Base-by-base conservation (phyloP, 176 grass and related monocot genomes). In the Lolium multiflorum region DNA sequence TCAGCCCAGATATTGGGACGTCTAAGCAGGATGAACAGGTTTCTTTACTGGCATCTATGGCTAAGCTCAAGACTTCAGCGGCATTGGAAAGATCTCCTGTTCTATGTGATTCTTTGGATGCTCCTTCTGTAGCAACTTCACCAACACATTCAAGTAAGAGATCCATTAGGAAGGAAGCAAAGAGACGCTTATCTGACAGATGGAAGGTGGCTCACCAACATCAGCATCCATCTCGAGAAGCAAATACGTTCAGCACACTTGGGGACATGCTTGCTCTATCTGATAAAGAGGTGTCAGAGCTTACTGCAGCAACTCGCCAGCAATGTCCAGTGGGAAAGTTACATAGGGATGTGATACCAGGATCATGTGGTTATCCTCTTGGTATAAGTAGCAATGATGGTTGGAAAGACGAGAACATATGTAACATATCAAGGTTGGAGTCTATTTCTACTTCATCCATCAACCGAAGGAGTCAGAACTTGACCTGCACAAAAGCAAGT, bases 181-280 rank as follows among this genome's bases (percentile, higher is more conserved):
- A 64, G 44, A 95, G 88, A 84, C 88, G 87, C 41, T 59, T 95
- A 60, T 93, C 89, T 60, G 87, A 95, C 79, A 95, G 91, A 91
- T 95, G 94, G 91, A 90, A 79, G 82, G 87, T 70, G 63, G 71
- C 86, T 54, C 89, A 51, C 62, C 82, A 74, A 69, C 82, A 52
- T 81, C 81, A 93, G n/a, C 81, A 89, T 65, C 47, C 84, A 39
- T 56, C 59, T 6, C 71, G 75, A 46, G 81, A 79, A 85, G 68
- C 65, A 62, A 86, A 63, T 75, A 82, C 71, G 41, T 76, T 78
- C 24, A 89, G 60, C 66, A 95, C 94, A 57, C 83, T 95, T 12
- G 87, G 87, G 58, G 94, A 95, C 70, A 89, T 93, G 91, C 88
- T 95, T 69, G 74, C 93, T 43, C 76, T 93, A 44, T 89, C 94